A percentile compares a stretch with the other conserved stretches of the same genome.
Conservation (phyloP, 495 filamentous ascomycete species). For the Xylaria flabelliformis region DNA sequence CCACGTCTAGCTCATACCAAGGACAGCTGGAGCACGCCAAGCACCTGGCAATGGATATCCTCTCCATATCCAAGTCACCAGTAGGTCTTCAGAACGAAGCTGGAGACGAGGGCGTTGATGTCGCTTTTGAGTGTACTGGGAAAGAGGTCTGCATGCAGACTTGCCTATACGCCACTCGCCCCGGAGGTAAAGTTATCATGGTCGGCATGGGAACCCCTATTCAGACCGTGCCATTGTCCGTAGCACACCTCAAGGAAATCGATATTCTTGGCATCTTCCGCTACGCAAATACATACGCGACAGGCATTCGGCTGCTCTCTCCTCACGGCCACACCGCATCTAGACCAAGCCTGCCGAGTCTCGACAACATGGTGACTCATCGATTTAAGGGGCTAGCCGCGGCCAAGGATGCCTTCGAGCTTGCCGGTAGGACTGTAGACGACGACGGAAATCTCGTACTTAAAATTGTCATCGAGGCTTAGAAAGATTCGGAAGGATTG, state of each 20-base stretch:
- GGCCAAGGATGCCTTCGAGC: slow-evolving; percentile 73
- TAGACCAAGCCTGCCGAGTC: slow-evolving; percentile 62
- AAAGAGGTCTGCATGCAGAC: slow-evolving; percentile 87
- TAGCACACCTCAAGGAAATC: slow-evolving; percentile 85
- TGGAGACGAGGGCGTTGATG: slow-evolving; percentile 69
- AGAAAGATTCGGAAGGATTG: slow-evolving; percentile 6
- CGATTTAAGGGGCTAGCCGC: slow-evolving; percentile 69
- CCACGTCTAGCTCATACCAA: slow-evolving; percentile 41
- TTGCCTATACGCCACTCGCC: slow-evolving; percentile 78
- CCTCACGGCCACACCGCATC: neutral
- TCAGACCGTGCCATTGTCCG: slow-evolving; percentile 83
- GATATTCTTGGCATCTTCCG: slow-evolving; percentile 93
- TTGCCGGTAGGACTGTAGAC: slow-evolving; percentile 83
- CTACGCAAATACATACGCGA: slow-evolving; percentile 85
- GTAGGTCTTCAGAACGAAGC: slow-evolving; percentile 46
- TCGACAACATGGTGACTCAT: slow-evolving; percentile 79
- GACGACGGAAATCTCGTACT: slow-evolving; percentile 77
- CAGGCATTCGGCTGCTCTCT: slow-evolving; percentile 70
- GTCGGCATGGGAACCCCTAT: slow-evolving; percentile 95
- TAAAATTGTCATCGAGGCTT: slow-evolving; percentile 80
- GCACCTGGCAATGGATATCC: slow-evolving; percentile 59
- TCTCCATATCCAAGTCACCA: slow-evolving; percentile 51
- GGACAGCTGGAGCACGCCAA: slow-evolving; percentile 65
- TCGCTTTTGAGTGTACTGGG: slow-evolving; percentile 91
- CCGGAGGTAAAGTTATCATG: slow-evolving; percentile 84